Percentiles rank a stretch among this genome's conserved stretches.
phyloP scores from a whole-genome alignment of 2,329 filamentous ascomycete genomes.

The Botrytis medusae region DNA sequence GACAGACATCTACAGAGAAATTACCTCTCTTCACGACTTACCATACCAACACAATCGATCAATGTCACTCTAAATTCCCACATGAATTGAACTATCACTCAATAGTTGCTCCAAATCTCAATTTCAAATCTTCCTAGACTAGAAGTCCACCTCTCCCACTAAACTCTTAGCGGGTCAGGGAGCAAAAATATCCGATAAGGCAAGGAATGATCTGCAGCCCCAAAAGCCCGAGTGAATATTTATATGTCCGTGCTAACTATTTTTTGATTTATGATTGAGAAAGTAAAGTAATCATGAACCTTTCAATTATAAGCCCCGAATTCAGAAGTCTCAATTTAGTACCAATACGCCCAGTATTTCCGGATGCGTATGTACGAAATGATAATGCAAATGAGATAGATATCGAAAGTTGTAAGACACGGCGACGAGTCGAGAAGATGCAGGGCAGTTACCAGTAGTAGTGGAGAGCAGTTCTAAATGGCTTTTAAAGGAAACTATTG shows the following conservation, averaged over 20 bases:
- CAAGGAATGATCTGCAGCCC: neutral
- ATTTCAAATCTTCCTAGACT: neutral
- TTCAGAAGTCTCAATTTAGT: neutral
- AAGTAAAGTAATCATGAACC: neutral
- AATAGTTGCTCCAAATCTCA: neutral
- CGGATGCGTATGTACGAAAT: neutral
- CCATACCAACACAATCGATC: neutral
- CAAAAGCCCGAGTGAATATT: neutral
- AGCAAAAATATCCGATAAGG: constrained; percentile 1
- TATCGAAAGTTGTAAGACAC: neutral
- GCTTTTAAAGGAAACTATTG: neutral
- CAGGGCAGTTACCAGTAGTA: neutral
- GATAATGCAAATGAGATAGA: neutral
- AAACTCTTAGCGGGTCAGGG: neutral
- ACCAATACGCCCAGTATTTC: neutral
- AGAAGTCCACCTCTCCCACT: neutral
- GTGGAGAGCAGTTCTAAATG: neutral
- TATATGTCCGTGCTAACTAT: neutral
- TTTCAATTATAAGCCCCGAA: neutral
- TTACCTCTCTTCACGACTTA: neutral
- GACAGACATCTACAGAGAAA: neutral
- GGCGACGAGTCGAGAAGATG: neutral
- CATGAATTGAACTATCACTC: neutral
- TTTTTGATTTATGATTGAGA: neutral
- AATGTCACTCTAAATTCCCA: neutral